Evolutionary conservation across 805 yeast genomes (phyloP), one percentile per base, ranked within the genome.

Genomic region (Ogataea pini): DNA sequence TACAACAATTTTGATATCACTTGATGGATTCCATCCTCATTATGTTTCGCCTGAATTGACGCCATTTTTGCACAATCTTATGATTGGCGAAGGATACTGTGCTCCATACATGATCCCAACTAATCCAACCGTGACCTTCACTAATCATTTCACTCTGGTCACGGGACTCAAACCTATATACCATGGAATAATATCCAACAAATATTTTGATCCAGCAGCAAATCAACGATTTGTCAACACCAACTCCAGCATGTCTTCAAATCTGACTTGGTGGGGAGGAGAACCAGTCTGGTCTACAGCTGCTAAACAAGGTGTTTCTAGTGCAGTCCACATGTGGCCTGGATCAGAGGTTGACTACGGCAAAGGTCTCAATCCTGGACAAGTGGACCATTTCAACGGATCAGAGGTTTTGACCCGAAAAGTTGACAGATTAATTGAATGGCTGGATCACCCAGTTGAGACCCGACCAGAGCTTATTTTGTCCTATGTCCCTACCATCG

Each of bases 321-420:
- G 85, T 4, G 95, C 90, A 0, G 85, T 89, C n/a, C 96, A 90
- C 65, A 90, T 89, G 96, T 91, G 96, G 96, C 97, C 97, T 0
- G 97, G 97, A 1, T 82, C 90, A 49, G 96, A 89, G 57, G 95
- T 83, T 7, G 75, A 77, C 20, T 80, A 78, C 60, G 68, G 68
- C 29, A 48, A 61, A 47, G 72, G 78, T 47, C 24, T 44, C 5
- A 76, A 74, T 18, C 83, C 86, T 1, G 61, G 76, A 47, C 77
- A 75, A 41, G 79, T 80, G 28, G 94, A 85, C 55, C 67, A 69
- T 46, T 91, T 78, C 68, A 82, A 89, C 59, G 81, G 80, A 4
- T 67, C 80, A 1, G 96, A 87, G 65, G 55, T 75, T 0, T 67
- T 88, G 13, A 71, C 77, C 2, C 59, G 68, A 2, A 91, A 90